Conservation (phyloP, 176 grass and related monocot genomes). For the Oryza meridionalis region DNA sequence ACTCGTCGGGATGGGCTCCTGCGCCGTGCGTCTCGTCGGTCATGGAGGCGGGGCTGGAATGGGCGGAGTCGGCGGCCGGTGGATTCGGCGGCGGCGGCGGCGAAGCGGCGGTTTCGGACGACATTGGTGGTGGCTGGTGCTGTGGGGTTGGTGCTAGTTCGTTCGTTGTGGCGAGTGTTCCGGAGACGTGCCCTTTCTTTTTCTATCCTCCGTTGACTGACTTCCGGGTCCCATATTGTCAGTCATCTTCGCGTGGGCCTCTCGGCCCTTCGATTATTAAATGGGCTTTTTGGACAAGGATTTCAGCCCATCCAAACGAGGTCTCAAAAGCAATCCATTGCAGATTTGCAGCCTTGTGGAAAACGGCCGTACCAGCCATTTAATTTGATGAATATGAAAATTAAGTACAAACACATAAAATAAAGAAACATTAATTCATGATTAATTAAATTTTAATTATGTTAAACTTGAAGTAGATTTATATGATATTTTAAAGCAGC, state of each 20-base stretch:
- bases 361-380: too few species aligned
- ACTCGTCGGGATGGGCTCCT: background rate
- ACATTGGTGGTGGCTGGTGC: constrained; percentile 40
- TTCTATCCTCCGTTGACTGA: constrained; percentile 6
- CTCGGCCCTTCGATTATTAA: background rate
- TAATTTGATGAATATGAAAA: too few species aligned
- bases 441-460: too few species aligned
- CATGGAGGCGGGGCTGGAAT: constrained; percentile 15
- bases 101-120: constrained; percentile 57
- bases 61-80: constrained; percentile 17
- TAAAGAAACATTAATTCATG: too few species aligned
- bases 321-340: background rate
- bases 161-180: background rate
- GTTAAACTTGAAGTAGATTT: too few species aligned
- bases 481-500: too few species aligned
- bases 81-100: constrained; percentile 45
- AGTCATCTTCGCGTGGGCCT: background rate
- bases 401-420: too few species aligned
- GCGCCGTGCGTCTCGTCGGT: background rate
- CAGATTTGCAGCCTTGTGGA: too few species aligned
- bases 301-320: background rate
- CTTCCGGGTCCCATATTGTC: background rate
- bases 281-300: background rate
- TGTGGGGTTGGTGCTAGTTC: background rate
- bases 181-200: constrained; percentile 1